A percentile compares a stretch with the other conserved stretches of the same genome.
phyloP scores from a whole-genome alignment of 352 stramenopile species.

The Phytophthora ohioensis region DNA sequence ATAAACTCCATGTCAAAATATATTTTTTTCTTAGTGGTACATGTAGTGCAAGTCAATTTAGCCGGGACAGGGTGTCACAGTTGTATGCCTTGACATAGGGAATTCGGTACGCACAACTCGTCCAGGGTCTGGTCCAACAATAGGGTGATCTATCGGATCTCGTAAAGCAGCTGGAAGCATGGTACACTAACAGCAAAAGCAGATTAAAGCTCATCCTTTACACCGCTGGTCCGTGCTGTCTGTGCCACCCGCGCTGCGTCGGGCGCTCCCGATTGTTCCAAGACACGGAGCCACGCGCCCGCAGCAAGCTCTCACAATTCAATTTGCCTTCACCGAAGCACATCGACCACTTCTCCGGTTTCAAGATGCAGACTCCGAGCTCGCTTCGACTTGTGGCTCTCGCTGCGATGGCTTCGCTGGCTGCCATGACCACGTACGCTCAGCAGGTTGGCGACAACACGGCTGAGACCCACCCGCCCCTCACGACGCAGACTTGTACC shows the following conservation, averaged over 20 bases:
- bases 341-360: slow-evolving; percentile 6
- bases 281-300: slow-evolving; percentile 12
- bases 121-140: slow-evolving; percentile 27
- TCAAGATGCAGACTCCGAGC: slow-evolving; percentile 39
- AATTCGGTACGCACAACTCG: background rate
- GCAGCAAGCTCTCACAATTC: slow-evolving; percentile 27
- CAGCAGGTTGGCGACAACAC: slow-evolving; percentile 49
- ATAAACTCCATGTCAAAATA: no score
- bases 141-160: slow-evolving; percentile 10
- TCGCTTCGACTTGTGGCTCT: slow-evolving; percentile 32
- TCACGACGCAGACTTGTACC: slow-evolving; percentile 38
- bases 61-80: no score
- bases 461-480: slow-evolving; percentile 52
- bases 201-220: slow-evolving; percentile 31
- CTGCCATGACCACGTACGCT: slow-evolving; percentile 24
- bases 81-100: no score
- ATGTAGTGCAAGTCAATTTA: no score
- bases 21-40: no score
- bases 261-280: slow-evolving; percentile 25
- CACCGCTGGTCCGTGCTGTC: slow-evolving; percentile 29
- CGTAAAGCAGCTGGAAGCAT: slow-evolving; percentile 28
- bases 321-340: slow-evolving; percentile 38
- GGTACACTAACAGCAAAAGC: slow-evolving; percentile 30
- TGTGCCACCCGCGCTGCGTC: slow-evolving; percentile 21
- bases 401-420: slow-evolving; percentile 15